These are phyloP conservation scores for Trichoderma brevicompactum DNA, from an alignment of 2,329 filamentous ascomycete genomes.

Conservation along the genomic window DNA sequence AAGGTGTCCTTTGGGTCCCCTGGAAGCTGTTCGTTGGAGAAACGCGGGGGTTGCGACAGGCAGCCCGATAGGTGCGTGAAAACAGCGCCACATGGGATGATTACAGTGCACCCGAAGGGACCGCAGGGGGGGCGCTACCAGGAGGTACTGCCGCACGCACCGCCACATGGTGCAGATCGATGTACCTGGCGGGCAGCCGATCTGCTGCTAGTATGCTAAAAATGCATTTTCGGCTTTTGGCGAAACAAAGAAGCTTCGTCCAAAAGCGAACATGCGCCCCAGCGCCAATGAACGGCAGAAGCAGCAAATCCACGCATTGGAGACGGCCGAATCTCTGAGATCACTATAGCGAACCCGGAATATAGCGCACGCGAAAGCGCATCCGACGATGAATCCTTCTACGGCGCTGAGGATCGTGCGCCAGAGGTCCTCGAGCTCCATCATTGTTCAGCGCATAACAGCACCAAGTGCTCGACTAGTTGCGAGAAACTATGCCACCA, in stretches of 20 bases:
- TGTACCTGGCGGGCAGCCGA: background rate
- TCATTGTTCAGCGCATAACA: background rate
- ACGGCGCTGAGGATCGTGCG: slow-evolving; percentile 13
- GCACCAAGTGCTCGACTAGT: background rate
- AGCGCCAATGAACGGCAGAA: slow-evolving; percentile 1
- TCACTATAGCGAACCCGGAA: background rate
- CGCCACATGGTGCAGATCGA: slow-evolving; percentile 6
- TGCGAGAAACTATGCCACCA: slow-evolving; percentile 37
- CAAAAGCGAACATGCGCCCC: background rate
- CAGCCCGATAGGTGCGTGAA: too few relatives aligned
- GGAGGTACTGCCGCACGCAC: background rate
- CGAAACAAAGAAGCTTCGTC: background rate
- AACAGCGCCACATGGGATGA: too few relatives aligned
- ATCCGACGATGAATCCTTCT: slow-evolving; percentile 18
- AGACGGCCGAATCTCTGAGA: background rate
- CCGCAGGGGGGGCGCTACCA: too few relatives aligned
- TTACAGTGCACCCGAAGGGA: too few relatives aligned
- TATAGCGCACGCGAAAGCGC: background rate
- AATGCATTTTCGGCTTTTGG: background rate
- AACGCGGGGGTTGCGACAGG: too few relatives aligned
- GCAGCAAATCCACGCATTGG: background rate
- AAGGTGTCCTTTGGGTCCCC: too few relatives aligned
- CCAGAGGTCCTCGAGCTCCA: background rate
- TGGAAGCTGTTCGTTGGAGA: too few relatives aligned
- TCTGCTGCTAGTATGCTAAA: background rate